These are phyloP conservation scores for Alternaria burnsii DNA, from an alignment of 2,329 filamentous ascomycete genomes.

Conservation along the genomic window DNA sequence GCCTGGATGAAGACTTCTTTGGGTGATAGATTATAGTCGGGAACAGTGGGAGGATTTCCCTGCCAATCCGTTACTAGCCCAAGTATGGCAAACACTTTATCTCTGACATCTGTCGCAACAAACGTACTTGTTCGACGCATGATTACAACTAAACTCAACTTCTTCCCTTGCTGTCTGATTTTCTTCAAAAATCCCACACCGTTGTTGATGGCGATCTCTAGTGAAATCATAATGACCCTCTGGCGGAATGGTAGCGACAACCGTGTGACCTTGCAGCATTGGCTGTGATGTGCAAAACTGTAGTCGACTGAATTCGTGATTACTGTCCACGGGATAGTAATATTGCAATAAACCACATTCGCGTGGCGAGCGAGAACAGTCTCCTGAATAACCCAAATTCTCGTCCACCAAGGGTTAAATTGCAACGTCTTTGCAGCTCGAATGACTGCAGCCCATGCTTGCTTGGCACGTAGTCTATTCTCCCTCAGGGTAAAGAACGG, in stretches of 20 bases:
- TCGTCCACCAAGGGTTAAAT: conserved; percentile 13
- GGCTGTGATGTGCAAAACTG: neutral
- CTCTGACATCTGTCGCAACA: conserved; percentile 20
- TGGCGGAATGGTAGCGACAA: neutral
- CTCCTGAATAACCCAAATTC: conserved; percentile 28
- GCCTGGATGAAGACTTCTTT: conserved; percentile 8
- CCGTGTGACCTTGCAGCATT: neutral
- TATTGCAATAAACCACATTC: conserved; percentile 15
- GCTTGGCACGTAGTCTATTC: neutral
- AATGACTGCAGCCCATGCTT: neutral
- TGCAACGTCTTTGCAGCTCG: neutral
- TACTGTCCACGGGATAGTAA: conserved; percentile 17
- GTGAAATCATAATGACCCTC: neutral
- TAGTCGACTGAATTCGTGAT: conserved; percentile 10
- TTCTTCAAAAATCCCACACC: neutral
- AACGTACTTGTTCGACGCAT: neutral
- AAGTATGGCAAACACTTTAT: conserved; percentile 23
- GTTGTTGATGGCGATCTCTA: neutral
- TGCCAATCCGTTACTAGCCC: conserved; percentile 22
- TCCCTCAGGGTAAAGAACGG: conserved; percentile 7
- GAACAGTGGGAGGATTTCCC: conserved; percentile 4
- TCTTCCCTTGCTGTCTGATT: neutral
- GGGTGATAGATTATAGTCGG: conserved; percentile 4
- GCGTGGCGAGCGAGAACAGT: conserved; percentile 21
- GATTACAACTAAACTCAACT: neutral